Evolutionary conservation across 129 eudicot species (phyloP), one percentile per base, ranked within the genome.

Genomic region (Saussurea involucrata): DNA sequence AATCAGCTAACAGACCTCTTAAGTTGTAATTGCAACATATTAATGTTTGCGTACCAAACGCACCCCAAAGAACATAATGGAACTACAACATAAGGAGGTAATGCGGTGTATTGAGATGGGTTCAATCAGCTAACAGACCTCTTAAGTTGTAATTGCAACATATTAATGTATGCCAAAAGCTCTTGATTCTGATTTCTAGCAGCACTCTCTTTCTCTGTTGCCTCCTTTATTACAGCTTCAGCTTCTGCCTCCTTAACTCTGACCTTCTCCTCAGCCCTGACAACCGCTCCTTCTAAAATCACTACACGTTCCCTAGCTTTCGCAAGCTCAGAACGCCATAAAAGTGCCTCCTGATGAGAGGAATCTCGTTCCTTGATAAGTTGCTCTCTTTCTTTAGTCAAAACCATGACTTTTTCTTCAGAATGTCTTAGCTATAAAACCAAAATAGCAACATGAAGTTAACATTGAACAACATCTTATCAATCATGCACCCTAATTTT

Each of bases 271-370:
- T 88, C 99, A 44, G 97, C 98, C 76, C 98, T 86, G 32, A 91
- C 96, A 74, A 84, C 95, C 66, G 96, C 95, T 73, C 95, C 99
- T 83, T 95, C 97, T 78, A 92, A 63, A 78, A 95, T 92, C 27
- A 95, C 96, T 4, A 69, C 92, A 67, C 85, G 95, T 57, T 95
- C 99, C 83, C 99, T 86, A 44, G 98, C 99, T 84, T 95, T 95
- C 63, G 81, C 99, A 64, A 95, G 97, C 86, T 95, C 99, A 74
- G 95, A 79, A 42, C 97, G 90, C 99, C 99, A 95, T 82, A 95
- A 80, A 90, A 86, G 97, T 24, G 96, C 96, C 68, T 95, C 99
- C 72, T 90, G 99, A 69, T 77, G 69, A 58, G 96, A 90, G 0
- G 94, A 85, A 72, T 92, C 92, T 72, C 95, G 73, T 80, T 88